A percentile compares a stretch with the other conserved stretches of the same genome.
Evolutionary conservation across 108 stramenopile species (phyloP).

Genomic region (Nitzschia sp.): DNA sequence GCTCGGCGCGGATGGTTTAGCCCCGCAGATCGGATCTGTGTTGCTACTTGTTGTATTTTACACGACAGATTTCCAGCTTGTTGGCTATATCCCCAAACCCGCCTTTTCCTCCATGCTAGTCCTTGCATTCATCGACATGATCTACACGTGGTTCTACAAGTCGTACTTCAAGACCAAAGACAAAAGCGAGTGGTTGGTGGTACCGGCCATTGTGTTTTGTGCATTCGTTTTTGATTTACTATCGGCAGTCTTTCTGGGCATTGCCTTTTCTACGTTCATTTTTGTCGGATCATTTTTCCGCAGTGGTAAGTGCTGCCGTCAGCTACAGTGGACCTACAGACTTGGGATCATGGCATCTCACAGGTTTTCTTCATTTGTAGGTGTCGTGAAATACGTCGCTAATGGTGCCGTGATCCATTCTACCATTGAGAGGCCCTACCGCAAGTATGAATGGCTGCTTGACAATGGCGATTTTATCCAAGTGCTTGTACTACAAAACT

Average conservation of each 20-base stretch:
- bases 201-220: constrained; percentile 67
- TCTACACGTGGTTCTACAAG: constrained; percentile 57
- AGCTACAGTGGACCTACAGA: too few species aligned
- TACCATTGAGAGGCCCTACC: constrained; percentile 59
- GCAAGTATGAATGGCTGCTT: constrained; percentile 64
- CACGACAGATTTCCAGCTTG: constrained; percentile 56
- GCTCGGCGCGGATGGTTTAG: constrained; percentile 41
- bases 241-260: constrained; percentile 62
- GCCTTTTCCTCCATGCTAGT: constrained; percentile 74
- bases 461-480: constrained; percentile 73
- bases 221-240: constrained; percentile 61
- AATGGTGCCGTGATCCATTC: constrained; percentile 68
- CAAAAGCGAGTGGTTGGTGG: constrained; percentile 62
- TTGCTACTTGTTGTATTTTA: constrained; percentile 57
- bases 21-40: constrained; percentile 56
- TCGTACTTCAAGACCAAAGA: constrained; percentile 49
- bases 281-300: constrained; percentile 76
- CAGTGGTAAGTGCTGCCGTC: neutral
- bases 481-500: constrained; percentile 74
- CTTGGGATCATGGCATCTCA: too few species aligned
- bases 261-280: constrained; percentile 69
- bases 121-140: constrained; percentile 54
- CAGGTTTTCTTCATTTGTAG: constrained; percentile 26
- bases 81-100: constrained; percentile 67
- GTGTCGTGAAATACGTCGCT: constrained; percentile 75